Evolutionary conservation across 257 asterid species (phyloP).

Genomic region (Ehretia macrophylla): DNA sequence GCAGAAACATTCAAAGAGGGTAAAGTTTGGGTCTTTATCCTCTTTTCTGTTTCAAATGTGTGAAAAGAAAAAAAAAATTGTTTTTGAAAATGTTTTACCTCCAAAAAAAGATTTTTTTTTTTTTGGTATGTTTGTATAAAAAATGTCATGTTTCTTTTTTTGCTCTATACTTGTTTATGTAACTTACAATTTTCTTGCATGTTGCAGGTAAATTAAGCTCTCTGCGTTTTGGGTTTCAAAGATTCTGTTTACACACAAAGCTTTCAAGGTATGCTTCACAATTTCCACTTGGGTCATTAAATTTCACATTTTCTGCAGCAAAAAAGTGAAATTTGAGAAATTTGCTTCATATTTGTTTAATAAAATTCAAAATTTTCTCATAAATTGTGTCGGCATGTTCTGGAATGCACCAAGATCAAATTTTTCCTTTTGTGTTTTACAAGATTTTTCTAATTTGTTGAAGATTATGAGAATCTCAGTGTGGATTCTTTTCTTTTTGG

Average conservation of each 20-base stretch:
- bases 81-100: neutral
- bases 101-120: constrained; percentile 10
- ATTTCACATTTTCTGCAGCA: neutral
- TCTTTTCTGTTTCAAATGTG: neutral
- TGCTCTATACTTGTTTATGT: constrained; percentile 4
- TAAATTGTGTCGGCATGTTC: constrained; percentile 31
- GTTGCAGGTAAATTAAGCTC: constrained; percentile 11
- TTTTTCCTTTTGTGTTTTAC: neutral
- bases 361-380: neutral
- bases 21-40: constrained; percentile 11
- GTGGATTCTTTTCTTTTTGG: constrained; percentile 9
- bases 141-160: neutral
- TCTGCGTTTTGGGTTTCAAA: constrained; percentile 19
- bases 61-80: constrained; percentile 4
- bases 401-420: constrained; percentile 2
- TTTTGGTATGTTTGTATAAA: constrained; percentile 3
- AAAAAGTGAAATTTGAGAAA: neutral
- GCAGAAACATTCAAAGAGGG: neutral
- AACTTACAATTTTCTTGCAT: constrained; percentile 7
- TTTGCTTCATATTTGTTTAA: neutral
- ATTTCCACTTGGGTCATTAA: constrained; percentile 1
- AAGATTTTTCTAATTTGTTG: neutral
- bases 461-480: constrained; percentile 15
- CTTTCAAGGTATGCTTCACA: constrained; percentile 23
- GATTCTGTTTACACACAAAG: neutral